Evolutionary conservation across 805 yeast species (phyloP), one percentile per base, ranked within the genome.

Genomic region (Spencermartinsiella europaea): DNA sequence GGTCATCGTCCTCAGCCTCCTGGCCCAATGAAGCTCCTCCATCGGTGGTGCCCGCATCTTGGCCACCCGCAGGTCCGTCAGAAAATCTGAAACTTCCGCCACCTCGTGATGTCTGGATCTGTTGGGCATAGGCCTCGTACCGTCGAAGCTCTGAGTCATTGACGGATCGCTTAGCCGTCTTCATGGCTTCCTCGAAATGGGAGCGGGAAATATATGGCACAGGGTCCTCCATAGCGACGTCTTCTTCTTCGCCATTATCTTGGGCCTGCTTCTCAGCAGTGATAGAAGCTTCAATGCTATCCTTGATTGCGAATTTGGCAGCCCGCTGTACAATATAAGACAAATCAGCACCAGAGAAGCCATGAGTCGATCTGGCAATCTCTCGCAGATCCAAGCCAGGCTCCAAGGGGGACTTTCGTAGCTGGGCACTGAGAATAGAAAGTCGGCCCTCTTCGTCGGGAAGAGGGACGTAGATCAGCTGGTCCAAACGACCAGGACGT

Each of bases 401-500:
- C 73, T 95, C 99, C 64, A 93, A 77, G 60, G 99, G 99, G 38
- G 99, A 85, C 74, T 93, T 93, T 75, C 99, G 86, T 65, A 93
- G 81, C 78, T 93, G 99, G 14, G 99, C 99, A 60, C 79, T 73
- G 72, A 93, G 77, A 63, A 93, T 93, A 3, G 96, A 88, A 61
- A 90, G 72, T 74, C 99, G 85, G 21, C 96, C 98, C 48, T 70
- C 76, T 71, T 89, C 96, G 68, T 93, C 98, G 50, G 99, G 99
- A 69, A 95, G 79, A 67, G 99, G 99, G 55, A 93, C 99, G 65
- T 95, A 93, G 60, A 93, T 93, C 72, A 93, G 80, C 75, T 95
- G 99, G 71, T 93, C 99, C 60, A 93, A 81, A 77, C 99, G 85
- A 61, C 99, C 99, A 8, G 99, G 99, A 76, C 99, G 89, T 70